These are phyloP conservation scores for Cucumis cinereus DNA, from an alignment of 306 rosid genomes.

Conservation along the genomic window DNA sequence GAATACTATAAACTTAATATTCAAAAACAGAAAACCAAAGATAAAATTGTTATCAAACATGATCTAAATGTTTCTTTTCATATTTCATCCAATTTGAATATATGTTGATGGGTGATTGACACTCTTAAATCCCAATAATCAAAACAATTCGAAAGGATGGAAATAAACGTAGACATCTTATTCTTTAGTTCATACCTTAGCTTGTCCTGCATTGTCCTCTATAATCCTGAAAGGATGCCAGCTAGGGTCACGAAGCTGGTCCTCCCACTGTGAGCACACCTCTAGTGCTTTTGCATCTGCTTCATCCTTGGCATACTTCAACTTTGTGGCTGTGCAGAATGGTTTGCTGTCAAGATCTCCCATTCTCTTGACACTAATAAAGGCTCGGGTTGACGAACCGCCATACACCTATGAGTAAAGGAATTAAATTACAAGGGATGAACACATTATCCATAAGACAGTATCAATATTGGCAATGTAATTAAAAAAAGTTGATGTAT, in stretches of 20 bases:
- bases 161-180: neutral
- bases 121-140: neutral
- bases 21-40: neutral
- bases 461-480: neutral
- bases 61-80: neutral
- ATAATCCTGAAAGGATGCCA: slow-evolving; percentile 76
- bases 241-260: slow-evolving; percentile 43
- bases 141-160: neutral
- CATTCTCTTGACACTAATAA: slow-evolving; percentile 37
- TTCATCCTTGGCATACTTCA: slow-evolving; percentile 19
- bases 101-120: neutral
- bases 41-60: neutral
- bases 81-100: neutral
- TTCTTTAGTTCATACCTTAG: slow-evolving; percentile 19
- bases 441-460: neutral
- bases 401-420: slow-evolving; percentile 21
- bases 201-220: slow-evolving; percentile 14
- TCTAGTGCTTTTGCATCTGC: slow-evolving; percentile 21
- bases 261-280: slow-evolving; percentile 48
- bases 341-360: slow-evolving; percentile 47
- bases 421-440: slow-evolving; percentile 7
- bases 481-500: neutral
- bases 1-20: neutral
- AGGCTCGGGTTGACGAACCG: slow-evolving; percentile 12
- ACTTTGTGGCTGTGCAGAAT: slow-evolving; percentile 25